Conservation (phyloP, 129 eudicot species). For the Centaurea solstitialis region DNA sequence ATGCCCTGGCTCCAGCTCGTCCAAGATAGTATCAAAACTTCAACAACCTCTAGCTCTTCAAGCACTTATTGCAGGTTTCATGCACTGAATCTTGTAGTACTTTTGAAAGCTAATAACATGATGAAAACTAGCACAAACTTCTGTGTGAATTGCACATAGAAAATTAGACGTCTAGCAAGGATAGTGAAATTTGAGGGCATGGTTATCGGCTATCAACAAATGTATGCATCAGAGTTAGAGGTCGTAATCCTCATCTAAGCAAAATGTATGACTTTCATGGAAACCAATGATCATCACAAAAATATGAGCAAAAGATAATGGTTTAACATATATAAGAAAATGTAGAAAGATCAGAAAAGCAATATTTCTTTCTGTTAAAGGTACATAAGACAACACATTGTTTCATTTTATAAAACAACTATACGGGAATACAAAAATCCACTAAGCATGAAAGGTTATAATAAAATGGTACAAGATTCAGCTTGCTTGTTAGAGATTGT, state of each 20-base stretch:
- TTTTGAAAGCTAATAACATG: background rate
- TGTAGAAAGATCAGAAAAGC: background rate
- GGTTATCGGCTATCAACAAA: background rate
- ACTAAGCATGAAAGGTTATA: background rate
- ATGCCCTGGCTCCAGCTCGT: background rate
- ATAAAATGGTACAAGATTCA: background rate
- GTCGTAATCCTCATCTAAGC: background rate
- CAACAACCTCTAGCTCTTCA: background rate
- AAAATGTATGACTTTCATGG: background rate
- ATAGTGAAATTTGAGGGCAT: background rate
- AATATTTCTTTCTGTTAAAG: background rate
- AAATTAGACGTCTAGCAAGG: background rate
- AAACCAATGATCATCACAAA: background rate
- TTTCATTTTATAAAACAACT: background rate
- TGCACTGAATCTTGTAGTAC: background rate
- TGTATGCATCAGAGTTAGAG: background rate
- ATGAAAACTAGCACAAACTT: no score
- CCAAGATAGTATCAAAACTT: background rate
- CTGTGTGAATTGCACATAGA: background rate
- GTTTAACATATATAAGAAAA: background rate
- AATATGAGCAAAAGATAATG: background rate
- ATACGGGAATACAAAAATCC: background rate
- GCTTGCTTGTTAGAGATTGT: constrained; percentile 1
- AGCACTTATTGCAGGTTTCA: background rate
- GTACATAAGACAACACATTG: background rate